A percentile compares a stretch with the other conserved stretches of the same genome.
These are phyloP conservation scores for Anethum foeniculum DNA, from an alignment of 140 eudicot species.

Conservation along the genomic window DNA sequence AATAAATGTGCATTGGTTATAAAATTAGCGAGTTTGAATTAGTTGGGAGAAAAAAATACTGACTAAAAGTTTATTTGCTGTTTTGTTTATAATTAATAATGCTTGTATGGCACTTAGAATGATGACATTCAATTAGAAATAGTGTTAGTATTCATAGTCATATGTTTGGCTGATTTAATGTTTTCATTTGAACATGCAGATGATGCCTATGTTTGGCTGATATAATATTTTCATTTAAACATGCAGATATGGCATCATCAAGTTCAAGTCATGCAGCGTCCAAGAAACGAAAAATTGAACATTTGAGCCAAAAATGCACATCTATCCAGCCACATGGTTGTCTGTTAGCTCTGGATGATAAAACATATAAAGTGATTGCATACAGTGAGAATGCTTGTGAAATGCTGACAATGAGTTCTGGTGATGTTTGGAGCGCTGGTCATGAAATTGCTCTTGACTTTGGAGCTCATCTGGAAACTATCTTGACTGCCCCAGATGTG, in stretches of 20 bases:
- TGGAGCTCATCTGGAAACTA: neutral
- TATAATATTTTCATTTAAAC: too few species aligned
- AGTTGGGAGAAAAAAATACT: too few species aligned
- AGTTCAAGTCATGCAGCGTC: neutral
- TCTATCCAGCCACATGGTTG: neutral
- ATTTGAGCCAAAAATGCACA: neutral
- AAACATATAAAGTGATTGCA: neutral
- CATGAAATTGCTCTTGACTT: neutral
- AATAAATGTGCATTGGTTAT: too few species aligned
- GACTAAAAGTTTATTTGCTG: too few species aligned
- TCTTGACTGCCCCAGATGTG: neutral
- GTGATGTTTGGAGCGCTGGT: neutral
- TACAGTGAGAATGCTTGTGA: neutral
- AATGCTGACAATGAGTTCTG: neutral
- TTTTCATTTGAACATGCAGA: neutral
- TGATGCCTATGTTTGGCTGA: neutral
- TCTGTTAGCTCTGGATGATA: neutral
- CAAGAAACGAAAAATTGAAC: neutral
- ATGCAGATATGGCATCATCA: neutral
- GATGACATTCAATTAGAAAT: too few species aligned
- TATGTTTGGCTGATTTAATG: too few species aligned
- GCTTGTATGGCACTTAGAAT: too few species aligned
- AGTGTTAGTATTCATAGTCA: too few species aligned
- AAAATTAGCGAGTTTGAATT: too few species aligned
- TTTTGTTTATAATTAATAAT: too few species aligned